phyloP scores from a whole-genome alignment of 2,329 filamentous ascomycete genomes.

The Kalmusia sp. region DNA sequence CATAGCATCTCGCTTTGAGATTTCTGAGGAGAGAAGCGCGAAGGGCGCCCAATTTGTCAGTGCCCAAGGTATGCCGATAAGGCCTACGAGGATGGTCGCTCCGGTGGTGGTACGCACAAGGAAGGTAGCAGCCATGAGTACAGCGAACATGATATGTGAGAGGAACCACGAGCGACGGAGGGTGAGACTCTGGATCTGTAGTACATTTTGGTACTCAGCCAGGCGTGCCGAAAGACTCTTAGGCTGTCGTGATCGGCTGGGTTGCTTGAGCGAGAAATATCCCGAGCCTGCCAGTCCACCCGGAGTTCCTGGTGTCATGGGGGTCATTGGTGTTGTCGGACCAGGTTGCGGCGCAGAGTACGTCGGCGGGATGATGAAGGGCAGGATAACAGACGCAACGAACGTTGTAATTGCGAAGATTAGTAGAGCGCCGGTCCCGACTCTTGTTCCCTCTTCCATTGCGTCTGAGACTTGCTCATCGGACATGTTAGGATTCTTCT shows the following conservation, averaged over 20 bases:
- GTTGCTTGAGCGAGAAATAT: constrained; percentile 39
- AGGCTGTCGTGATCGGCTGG: constrained; percentile 21
- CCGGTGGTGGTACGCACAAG: constrained; percentile 74
- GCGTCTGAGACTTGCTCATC: constrained; percentile 76
- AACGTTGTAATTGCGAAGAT: constrained; percentile 89
- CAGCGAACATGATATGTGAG: constrained; percentile 82
- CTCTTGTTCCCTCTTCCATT: constrained; percentile 84
- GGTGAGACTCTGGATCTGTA: constrained; percentile 83
- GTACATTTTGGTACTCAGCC: constrained; percentile 58
- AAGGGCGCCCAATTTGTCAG: constrained; percentile 94
- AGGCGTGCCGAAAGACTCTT: constrained; percentile 33
- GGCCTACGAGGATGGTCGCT: constrained; percentile 78
- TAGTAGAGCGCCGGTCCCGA: constrained; percentile 88
- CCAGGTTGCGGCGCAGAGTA: constrained; percentile 60
- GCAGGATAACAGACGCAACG: constrained; percentile 79
- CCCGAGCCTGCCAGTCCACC: constrained; percentile 41
- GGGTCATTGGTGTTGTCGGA: constrained; percentile 50
- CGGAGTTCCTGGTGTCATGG: constrained; percentile 42
- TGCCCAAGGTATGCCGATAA: constrained; percentile 91
- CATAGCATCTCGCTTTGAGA: constrained; percentile 79
- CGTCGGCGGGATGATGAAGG: constrained; percentile 83
- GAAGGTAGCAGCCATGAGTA: constrained; percentile 83
- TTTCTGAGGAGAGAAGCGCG: constrained; percentile 92
- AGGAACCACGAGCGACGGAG: constrained; percentile 87
- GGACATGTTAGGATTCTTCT: constrained; percentile 78